A percentile compares a stretch with the other conserved stretches of the same genome.
Conservation (phyloP, 176 grass and related monocot species). For the Oryza rufipogon region DNA sequence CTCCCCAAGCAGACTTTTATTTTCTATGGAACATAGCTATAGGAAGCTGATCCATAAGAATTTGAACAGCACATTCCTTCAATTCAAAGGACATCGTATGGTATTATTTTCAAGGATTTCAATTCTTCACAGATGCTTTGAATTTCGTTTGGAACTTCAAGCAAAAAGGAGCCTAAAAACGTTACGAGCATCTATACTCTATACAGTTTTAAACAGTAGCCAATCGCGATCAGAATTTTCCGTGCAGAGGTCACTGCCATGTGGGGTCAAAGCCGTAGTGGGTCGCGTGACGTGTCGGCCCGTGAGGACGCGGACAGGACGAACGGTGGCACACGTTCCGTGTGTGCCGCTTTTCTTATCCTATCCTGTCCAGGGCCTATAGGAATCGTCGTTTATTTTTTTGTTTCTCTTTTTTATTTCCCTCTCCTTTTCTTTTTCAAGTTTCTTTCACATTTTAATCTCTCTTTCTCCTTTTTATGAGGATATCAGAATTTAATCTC, state of each 20-base stretch:
- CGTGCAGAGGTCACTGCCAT: background rate
- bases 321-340: background rate
- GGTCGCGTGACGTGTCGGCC: background rate
- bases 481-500: background rate
- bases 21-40: too few relatives aligned
- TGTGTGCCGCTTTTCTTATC: slow-evolving; percentile 26
- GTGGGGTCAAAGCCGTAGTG: background rate
- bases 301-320: background rate
- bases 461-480: background rate
- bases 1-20: too few relatives aligned
- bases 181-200: background rate
- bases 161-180: too few relatives aligned
- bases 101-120: too few relatives aligned
- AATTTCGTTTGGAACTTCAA: too few relatives aligned
- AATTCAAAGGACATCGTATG: too few relatives aligned
- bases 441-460: background rate
- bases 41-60: too few relatives aligned
- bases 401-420: background rate
- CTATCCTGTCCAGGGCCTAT: background rate
- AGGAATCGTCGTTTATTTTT: background rate
- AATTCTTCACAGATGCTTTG: too few relatives aligned
- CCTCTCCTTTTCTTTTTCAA: too few relatives aligned
- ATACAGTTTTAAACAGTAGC: too few relatives aligned
- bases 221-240: background rate
- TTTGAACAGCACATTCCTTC: too few relatives aligned